phyloP scores from a whole-genome alignment of 345 rosid genomes.

The Lepidium didymum region DNA sequence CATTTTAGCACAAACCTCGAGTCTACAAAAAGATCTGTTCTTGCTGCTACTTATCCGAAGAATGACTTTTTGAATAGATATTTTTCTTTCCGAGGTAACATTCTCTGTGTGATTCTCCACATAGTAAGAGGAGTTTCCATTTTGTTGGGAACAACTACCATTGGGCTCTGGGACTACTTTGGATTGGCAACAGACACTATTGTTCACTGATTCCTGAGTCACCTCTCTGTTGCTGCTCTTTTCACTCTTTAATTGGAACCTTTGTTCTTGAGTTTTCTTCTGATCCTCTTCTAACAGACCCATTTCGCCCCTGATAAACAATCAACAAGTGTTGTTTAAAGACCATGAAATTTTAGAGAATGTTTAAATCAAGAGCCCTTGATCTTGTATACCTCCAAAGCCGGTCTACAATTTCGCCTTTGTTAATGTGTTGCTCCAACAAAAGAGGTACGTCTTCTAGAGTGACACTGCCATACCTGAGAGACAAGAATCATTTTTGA shows the following conservation, averaged over 20 bases:
- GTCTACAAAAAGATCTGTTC: conserved; percentile 25
- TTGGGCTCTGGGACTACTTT: conserved; percentile 19
- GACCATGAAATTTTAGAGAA: background rate
- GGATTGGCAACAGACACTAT: conserved; percentile 15
- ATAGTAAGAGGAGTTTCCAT: conserved; percentile 49
- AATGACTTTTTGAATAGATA: conserved; percentile 30
- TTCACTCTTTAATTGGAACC: conserved; percentile 42
- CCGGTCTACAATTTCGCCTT: conserved; percentile 69
- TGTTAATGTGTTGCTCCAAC: conserved; percentile 65
- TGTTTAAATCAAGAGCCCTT: conserved; percentile 1
- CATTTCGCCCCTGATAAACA: conserved; percentile 74
- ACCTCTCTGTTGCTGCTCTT: conserved; percentile 24
- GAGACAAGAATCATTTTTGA: background rate
- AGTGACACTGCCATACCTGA: conserved; percentile 85
- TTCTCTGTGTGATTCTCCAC: conserved; percentile 27
- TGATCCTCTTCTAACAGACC: conserved; percentile 73
- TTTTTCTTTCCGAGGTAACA: conserved; percentile 39
- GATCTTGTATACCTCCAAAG: conserved; percentile 71
- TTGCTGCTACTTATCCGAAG: conserved; percentile 30
- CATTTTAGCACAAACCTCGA: conserved; percentile 39
- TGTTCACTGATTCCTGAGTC: conserved; percentile 26
- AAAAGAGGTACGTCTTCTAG: conserved; percentile 64
- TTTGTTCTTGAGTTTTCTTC: conserved; percentile 46
- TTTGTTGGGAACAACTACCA: conserved; percentile 45
- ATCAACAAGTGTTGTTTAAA: background rate